A percentile compares a stretch with the other conserved stretches of the same genome.
Conservation (phyloP, 78 protist genomes). For the Dictyostelium citrinum region DNA sequence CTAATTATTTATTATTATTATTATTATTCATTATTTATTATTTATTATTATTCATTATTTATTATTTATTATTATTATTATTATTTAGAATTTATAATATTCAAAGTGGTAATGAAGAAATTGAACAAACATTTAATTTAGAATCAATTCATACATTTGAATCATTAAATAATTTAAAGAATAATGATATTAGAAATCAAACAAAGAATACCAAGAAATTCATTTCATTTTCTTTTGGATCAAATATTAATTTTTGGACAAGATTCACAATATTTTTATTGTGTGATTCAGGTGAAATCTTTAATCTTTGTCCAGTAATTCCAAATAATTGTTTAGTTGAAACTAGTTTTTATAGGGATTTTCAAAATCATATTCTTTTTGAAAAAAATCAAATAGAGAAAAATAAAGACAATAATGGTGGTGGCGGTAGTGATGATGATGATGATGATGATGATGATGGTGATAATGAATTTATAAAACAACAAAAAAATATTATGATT, state of each 20-base stretch:
- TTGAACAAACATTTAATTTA: slow-evolving; percentile 43
- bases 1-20: no score
- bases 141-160: slow-evolving; percentile 1
- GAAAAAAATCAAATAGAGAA: not conserved
- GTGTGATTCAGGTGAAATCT: not conserved
- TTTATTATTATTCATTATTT: no score
- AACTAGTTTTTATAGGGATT: not conserved
- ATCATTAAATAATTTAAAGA: not conserved
- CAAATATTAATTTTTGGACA: slow-evolving; percentile 42
- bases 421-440: not conserved
- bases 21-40: no score
- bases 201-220: not conserved
- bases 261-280: slow-evolving; percentile 39
- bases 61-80: no score
- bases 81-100: slow-evolving; percentile 19
- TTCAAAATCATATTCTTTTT: not conserved
- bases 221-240: slow-evolving; percentile 59
- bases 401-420: not conserved
- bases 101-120: slow-evolving; percentile 3
- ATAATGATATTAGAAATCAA: not conserved
- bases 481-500: not conserved
- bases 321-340: slow-evolving; percentile 30
- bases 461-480: not conserved
- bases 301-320: slow-evolving; percentile 42
- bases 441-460: not conserved